Base-by-base conservation (phyloP, 805 yeast species). In the Lipomyces spencermartinsiae region DNA sequence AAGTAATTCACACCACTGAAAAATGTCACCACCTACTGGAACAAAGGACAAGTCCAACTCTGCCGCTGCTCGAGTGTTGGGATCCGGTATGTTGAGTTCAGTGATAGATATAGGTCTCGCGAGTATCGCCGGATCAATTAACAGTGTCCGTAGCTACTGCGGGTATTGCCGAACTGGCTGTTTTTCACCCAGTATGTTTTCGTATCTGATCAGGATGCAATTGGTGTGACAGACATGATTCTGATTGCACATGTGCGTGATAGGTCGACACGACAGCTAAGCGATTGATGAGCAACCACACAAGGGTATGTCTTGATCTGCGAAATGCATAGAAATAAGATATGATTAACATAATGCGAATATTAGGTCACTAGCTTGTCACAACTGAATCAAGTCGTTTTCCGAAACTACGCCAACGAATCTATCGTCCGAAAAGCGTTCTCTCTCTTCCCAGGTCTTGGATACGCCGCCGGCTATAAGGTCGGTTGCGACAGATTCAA, bases 381-480 rank as follows among this genome's bases (percentile, higher is more conserved):
- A 46, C 91, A 91, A 79, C 85, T 95, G 74, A 95, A 95, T 84
- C 75, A 84, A 61, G 98, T 95, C 64, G 90, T 95, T 69, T 95
- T 95, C 85, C 87, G 89, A 77, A 90, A 90, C 66, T 87, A 89
- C 75, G 96, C 97, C 35, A 77, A 83, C 61, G 88, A 91, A 73
- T 84, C 95, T 3, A 75, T 92, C 1, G 87, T 87, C 29, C 84
- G 86, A 69, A 86, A 98, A 79, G 77, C 91, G 58, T 82, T 92
- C 72, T 89, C 98, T 10, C 84, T 95, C 71, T 95, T 95, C 83
- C 99, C 99, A 22, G 99, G 99, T 79, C 85, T 95, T 72, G 98
- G 98, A 33, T 95, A 95, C 78, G 99, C 99, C 71, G 98, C 99
- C 59, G 91, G 93, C 73, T 95, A 95, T 85, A 95, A 95, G 70